Evolutionary conservation across 352 stramenopile genomes (phyloP).

Genomic region (Albugo candida): DNA sequence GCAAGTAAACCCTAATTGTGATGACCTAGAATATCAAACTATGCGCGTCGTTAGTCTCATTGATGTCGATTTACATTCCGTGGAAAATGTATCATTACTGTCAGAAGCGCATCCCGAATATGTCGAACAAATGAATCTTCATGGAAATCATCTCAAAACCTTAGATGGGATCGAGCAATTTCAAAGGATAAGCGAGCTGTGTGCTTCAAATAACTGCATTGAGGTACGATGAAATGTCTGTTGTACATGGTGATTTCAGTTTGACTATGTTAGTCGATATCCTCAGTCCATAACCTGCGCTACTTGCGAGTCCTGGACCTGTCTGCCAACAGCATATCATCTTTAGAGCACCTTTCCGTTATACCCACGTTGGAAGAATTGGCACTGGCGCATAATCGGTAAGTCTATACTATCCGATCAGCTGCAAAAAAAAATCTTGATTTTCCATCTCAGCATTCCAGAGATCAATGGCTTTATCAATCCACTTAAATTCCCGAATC

Average conservation of each 20-base stretch:
- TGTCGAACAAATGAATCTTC: conserved; percentile 48
- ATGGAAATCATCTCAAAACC: conserved; percentile 39
- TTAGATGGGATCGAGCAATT: conserved; percentile 47
- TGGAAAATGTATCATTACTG: neutral
- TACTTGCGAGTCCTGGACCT: conserved; percentile 52
- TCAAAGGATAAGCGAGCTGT: conserved; percentile 14
- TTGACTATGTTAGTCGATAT: conserved; percentile 17
- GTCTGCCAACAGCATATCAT: conserved; percentile 47
- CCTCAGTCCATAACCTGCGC: conserved; percentile 33
- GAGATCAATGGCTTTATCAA: conserved; percentile 29
- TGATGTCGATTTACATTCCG: no score
- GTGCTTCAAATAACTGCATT: neutral
- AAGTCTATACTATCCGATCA: neutral
- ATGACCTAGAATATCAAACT: no score
- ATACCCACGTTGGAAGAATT: conserved; percentile 44
- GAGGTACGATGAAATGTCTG: neutral
- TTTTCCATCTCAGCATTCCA: conserved; percentile 13
- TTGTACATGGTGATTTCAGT: conserved; percentile 64
- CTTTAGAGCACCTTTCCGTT: conserved; percentile 33
- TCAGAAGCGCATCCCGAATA: neutral
- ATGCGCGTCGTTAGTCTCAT: no score
- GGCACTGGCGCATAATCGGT: conserved; percentile 59
- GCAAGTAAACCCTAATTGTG: no score
- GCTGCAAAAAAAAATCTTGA: neutral
- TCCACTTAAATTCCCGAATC: conserved; percentile 45